Evolutionary conservation across 106 monocot genomes (phyloP).

Genomic region (Dendrobium chrysotoxum): DNA sequence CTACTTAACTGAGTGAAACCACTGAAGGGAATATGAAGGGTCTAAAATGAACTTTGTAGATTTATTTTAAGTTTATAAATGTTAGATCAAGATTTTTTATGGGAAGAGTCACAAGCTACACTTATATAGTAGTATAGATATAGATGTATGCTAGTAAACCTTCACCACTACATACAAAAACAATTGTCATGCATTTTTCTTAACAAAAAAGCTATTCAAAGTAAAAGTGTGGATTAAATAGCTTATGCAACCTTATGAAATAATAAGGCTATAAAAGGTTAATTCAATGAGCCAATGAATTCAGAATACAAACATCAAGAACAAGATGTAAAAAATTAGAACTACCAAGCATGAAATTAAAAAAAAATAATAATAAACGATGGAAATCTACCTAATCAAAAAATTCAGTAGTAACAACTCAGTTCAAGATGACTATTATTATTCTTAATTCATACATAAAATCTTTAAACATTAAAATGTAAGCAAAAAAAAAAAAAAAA

Average conservation of each 20-base stretch:
- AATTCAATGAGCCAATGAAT: not conserved
- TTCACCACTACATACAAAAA: conserved; percentile 70
- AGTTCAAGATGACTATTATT: not conserved
- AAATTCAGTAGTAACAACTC: not conserved
- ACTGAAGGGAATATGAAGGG: too few relatives aligned
- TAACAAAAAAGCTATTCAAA: not conserved
- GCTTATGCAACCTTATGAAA: not conserved
- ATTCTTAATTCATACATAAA: not conserved
- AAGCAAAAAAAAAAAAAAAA: not conserved
- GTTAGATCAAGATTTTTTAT: too few relatives aligned
- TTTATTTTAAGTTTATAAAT: too few relatives aligned
- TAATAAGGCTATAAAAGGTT: not conserved
- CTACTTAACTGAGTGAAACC: too few relatives aligned
- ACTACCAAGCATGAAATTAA: too few relatives aligned
- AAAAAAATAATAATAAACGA: not conserved
- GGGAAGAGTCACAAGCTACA: too few relatives aligned
- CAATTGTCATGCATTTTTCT: not conserved
- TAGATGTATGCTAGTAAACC: conserved; percentile 90
- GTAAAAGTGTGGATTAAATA: not conserved
- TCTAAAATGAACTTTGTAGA: too few relatives aligned
- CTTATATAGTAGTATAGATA: too few relatives aligned
- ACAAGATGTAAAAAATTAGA: too few relatives aligned
- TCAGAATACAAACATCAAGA: too few relatives aligned
- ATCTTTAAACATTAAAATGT: not conserved
- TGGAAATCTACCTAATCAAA: not conserved